Evolutionary conservation across 2,329 filamentous ascomycete species (phyloP), one percentile per base, ranked within the genome.

Genomic region (Phyllosticta citribraziliensis): DNA sequence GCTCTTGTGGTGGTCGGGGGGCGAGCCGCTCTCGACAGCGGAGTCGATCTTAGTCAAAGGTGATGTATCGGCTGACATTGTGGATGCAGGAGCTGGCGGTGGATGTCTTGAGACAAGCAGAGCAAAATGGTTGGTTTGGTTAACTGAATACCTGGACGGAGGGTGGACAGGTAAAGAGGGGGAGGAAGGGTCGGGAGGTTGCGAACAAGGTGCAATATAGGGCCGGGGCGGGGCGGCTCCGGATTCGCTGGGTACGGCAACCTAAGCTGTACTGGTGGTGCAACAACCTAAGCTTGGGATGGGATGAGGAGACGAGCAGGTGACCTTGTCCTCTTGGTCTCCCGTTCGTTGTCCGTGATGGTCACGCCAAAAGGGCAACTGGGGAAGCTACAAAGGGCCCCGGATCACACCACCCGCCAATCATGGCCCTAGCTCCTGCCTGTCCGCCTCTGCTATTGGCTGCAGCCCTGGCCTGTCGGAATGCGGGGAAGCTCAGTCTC

Each of bases 11-110:
- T 91, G 86, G 72, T 86, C 83, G 63, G 82, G 80, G 35, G 88
- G 83, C 63, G 86, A 86, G 69, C 83, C 82, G 76, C 90, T 89
- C 73, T 91, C 86, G 72, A 95, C 85, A 79, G 90, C 91, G 63
- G 92, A 96, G 78, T 97, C 92, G 79, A 96, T 86, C 81, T 95
- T 96, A 77, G 84, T 50, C 55, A 62, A 56, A 17, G 60, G 60
- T 62, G 51, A 51, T 51, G 60, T 62, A 25, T 62, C 60, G 56
- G 60, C 60, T 12, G 60, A 62, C 60, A 62, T 62, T 55, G 52
- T 58, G 52, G n/a, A 20, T 47, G 58, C 8, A 40, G 53, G n/a
- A 50, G 52, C 12, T 52, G 19, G n/a, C 35, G 19, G 27, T 55
- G 58, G 54, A 56, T 47, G 52, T 56, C 19, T 50, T 17, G 20